These are phyloP conservation scores for Suillus tomentosus DNA, from an alignment of 768 basidiomycete species.

Conservation along the genomic window DNA sequence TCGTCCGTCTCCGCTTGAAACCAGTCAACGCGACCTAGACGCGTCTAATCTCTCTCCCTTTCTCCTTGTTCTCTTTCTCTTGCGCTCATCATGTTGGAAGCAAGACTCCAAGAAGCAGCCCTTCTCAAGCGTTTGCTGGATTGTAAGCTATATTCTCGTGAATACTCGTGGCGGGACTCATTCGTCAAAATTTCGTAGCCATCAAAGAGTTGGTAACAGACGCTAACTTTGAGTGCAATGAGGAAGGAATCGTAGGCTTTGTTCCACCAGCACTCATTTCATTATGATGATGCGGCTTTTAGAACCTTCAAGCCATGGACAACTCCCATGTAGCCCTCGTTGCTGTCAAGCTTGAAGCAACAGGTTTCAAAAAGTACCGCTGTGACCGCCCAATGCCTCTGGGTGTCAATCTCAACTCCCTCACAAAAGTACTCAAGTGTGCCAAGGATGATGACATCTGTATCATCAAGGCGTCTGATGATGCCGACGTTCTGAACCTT, in stretches of 20 bases:
- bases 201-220: constrained; percentile 98
- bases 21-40: constrained; percentile 32
- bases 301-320: constrained; percentile 97
- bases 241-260: constrained; percentile 81
- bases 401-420: constrained; percentile 81
- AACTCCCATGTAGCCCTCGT: constrained; percentile 99
- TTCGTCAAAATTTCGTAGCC: constrained; percentile 47
- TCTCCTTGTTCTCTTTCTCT: constrained; percentile 16
- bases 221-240: constrained; percentile 96
- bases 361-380: constrained; percentile 85
- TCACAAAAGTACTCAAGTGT: constrained; percentile 96
- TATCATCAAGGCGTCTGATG: constrained; percentile 88
- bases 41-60: constrained; percentile 27
- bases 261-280: background rate
- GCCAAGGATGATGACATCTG: constrained; percentile 95
- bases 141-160: constrained; percentile 50
- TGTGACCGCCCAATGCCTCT: constrained; percentile 95
- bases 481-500: constrained; percentile 84
- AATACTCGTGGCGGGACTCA: constrained; percentile 15
- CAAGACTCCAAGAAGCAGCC: constrained; percentile 83
- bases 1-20: constrained; percentile 37
- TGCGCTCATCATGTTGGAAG: constrained; percentile 74
- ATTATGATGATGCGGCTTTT: background rate
- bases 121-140: constrained; percentile 93
- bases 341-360: constrained; percentile 74